Evolutionary conservation across 1,139 yeast genomes (phyloP), one percentile per base, ranked within the genome.

Genomic region (Suzukiozyma palmioleophila): DNA sequence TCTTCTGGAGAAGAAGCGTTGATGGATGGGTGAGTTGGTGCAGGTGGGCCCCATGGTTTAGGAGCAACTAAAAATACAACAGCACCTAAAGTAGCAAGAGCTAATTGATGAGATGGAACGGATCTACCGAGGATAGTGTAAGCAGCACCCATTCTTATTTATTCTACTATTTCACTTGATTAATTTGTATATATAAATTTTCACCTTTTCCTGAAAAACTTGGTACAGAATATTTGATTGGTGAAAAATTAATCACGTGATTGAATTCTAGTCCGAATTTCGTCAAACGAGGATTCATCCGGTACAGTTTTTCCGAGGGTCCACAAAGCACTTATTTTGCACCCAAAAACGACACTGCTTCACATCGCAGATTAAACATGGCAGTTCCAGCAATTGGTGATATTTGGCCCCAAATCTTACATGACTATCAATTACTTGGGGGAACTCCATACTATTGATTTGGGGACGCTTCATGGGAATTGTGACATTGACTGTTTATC

Each of bases 1-100:
- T 90, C 97, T 54, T 88, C 97, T 52, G 89, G 79, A 43, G 89
- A 77, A 43, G 80, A 64, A 48, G 96, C 95, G 51, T 79, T 77
- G 63, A 88, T 77, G 42, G 83, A 71, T 46, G 92, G 88, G 53
- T 72, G 72, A 45, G 71, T 66, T 47, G 83, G 77, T 48, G 78
- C 74, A 48, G 77, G 63, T 14, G 78, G 62, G 28, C 75, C 73
- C 79, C 87, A 83, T 56, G 92, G 92, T 65, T 84, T 83, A 60
- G 92, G 92, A 34, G 69, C 57, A 47, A 71, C 79, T 42, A 77
- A 54, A 37, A 81, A 62, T 32, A 72, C 74, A 45, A 83, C 84
- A 28, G 78, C 64, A 49, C 83, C 79, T 53, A 83, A 69, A 37
- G 94, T 84, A 52, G 80, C 86, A 45, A 84, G 56, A 36, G 90